A percentile compares a stretch with the other conserved stretches of the same genome.
Evolutionary conservation across 345 rosid genomes (phyloP).

Genomic region (Linum usitatissimum): DNA sequence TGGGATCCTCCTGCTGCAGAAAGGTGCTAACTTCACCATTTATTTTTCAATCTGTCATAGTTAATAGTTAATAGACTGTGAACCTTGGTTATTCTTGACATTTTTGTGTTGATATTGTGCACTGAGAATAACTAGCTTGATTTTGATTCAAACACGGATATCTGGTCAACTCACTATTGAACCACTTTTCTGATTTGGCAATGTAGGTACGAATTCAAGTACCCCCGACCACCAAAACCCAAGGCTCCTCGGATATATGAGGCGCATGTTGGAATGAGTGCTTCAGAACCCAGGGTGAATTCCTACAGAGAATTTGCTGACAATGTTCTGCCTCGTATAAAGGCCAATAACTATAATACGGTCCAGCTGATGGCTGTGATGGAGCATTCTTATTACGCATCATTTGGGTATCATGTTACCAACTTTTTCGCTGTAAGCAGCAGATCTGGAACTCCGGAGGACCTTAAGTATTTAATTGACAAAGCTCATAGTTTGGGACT

Average conservation of each 20-base stretch:
- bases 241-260: constrained; percentile 61
- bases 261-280: constrained; percentile 83
- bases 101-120: not conserved
- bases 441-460: constrained; percentile 74
- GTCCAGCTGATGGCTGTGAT: constrained; percentile 72
- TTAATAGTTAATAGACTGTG: not conserved
- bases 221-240: constrained; percentile 58
- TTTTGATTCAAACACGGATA: constrained; percentile 6
- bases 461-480: constrained; percentile 70
- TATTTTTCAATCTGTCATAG: not conserved
- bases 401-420: constrained; percentile 71
- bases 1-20: constrained; percentile 67
- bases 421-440: constrained; percentile 73
- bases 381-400: constrained; percentile 79
- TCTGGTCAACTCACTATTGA: constrained; percentile 6
- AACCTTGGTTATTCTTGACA: not conserved
- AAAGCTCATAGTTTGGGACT: constrained; percentile 75
- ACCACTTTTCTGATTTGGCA: constrained; percentile 6
- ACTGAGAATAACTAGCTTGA: constrained; percentile 7
- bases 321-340: constrained; percentile 59
- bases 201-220: constrained; percentile 48
- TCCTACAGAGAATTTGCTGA: constrained; percentile 75
- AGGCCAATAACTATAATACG: constrained; percentile 58
- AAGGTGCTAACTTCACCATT: constrained; percentile 30
- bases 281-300: constrained; percentile 55